A percentile compares a stretch with the other conserved stretches of the same genome.
These are phyloP conservation scores for Amaranthus hypochondriacus DNA, from an alignment of 148 eudicot species.

Conservation along the genomic window DNA sequence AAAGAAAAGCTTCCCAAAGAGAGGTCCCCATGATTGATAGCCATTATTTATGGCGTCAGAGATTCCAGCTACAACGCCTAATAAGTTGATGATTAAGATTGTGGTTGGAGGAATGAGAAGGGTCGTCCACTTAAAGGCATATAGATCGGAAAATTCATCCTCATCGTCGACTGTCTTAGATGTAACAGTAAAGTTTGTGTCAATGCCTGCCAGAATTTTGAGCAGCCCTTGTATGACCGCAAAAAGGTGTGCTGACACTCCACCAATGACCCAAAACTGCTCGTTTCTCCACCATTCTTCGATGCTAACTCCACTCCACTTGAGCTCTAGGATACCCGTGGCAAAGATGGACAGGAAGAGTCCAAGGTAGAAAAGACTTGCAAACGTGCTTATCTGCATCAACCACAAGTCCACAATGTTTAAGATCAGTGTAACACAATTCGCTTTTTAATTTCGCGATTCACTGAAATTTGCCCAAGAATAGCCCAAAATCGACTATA, in stretches of 20 bases:
- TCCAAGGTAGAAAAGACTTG: conserved; percentile 94
- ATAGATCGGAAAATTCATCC: conserved; percentile 71
- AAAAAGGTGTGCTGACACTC: conserved; percentile 92
- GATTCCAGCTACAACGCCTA: conserved; percentile 98
- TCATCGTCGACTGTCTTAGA: conserved; percentile 89
- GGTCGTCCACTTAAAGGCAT: conserved; percentile 96
- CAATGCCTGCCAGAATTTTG: conserved; percentile 85
- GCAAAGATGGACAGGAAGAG: conserved; percentile 80
- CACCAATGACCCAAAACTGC: conserved; percentile 98
- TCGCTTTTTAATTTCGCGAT: too few species aligned
- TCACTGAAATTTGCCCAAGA: too few species aligned
- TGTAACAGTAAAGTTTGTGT: conserved; percentile 92
- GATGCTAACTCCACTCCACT: conserved; percentile 98
- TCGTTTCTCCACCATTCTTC: conserved; percentile 99
- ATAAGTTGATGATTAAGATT: conserved; percentile 73
- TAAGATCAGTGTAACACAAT: too few species aligned
- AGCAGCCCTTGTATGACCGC: conserved; percentile 93
- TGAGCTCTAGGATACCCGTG: conserved; percentile 92
- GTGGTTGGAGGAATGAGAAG: conserved; percentile 96
- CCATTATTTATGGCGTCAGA: conserved; percentile 97
- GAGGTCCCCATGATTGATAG: conserved; percentile 92
- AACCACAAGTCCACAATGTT: not conserved
- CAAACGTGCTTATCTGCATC: conserved; percentile 89
- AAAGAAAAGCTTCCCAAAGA: conserved; percentile 94
- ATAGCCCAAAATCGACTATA: too few species aligned